phyloP scores from a whole-genome alignment of 495 filamentous ascomycete species.

The Trichoderma erinaceum region DNA sequence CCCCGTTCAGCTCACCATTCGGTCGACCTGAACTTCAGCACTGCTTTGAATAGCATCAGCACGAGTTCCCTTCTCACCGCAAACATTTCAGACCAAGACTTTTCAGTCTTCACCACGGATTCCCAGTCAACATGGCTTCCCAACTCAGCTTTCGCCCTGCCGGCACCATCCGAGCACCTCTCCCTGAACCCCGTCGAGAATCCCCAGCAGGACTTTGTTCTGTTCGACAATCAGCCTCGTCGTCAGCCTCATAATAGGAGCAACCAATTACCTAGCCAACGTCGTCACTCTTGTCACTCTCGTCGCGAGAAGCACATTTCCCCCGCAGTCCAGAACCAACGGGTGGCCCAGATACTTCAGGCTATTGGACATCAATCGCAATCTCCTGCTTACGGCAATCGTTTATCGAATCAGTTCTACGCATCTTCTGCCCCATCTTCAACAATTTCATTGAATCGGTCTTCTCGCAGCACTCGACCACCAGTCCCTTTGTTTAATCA shows the following conservation, averaged over 20 bases:
- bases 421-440: slow-evolving; percentile 47
- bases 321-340: slow-evolving; percentile 45
- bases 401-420: slow-evolving; percentile 48
- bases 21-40: slow-evolving; percentile 51
- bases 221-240: slow-evolving; percentile 44
- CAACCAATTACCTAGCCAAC: slow-evolving; percentile 34
- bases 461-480: slow-evolving; percentile 41
- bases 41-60: slow-evolving; percentile 43
- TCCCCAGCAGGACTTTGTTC: slow-evolving; percentile 49
- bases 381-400: slow-evolving; percentile 53
- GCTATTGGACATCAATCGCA: slow-evolving; percentile 51
- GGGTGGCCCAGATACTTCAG: slow-evolving; percentile 55
- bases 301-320: slow-evolving; percentile 24
- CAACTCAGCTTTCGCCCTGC: slow-evolving; percentile 54
- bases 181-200: slow-evolving; percentile 28
- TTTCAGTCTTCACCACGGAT: slow-evolving; percentile 55
- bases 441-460: slow-evolving; percentile 38
- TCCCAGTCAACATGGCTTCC: slow-evolving; percentile 55
- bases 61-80: slow-evolving; percentile 42
- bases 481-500: slow-evolving; percentile 50
- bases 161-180: slow-evolving; percentile 49
- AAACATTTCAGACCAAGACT: slow-evolving; percentile 48
- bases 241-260: slow-evolving; percentile 46
- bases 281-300: slow-evolving; percentile 30
- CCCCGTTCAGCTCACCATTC: slow-evolving; percentile 43